Evolutionary conservation across 768 basidiomycete genomes (phyloP).

Genomic region (Clitopilus passeckerianus): DNA sequence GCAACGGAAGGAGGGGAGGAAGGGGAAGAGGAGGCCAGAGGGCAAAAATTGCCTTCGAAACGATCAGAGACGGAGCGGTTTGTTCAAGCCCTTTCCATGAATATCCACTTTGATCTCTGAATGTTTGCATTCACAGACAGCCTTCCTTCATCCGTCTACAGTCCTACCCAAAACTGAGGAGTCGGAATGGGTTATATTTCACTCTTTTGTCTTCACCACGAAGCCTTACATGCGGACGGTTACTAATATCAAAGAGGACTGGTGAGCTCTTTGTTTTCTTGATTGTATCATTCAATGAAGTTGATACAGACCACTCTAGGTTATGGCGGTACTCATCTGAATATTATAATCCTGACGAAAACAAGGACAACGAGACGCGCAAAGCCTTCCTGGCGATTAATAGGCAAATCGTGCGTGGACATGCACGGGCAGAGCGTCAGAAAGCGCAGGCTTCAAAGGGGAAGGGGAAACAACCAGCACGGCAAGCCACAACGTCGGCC

Average conservation of each 20-base stretch:
- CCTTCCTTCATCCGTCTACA: constrained; percentile 75
- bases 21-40: constrained; percentile 63
- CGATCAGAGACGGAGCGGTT: constrained; percentile 58
- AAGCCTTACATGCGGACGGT: constrained; percentile 88
- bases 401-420: background rate
- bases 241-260: constrained; percentile 83
- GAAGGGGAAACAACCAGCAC: background rate
- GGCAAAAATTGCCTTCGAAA: constrained; percentile 91
- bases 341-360: background rate
- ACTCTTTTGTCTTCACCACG: constrained; percentile 93
- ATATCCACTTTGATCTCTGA: no score
- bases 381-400: background rate
- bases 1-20: background rate
- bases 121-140: no score
- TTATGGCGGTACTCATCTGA: background rate
- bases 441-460: background rate
- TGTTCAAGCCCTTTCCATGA: background rate
- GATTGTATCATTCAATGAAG: no score
- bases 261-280: no score
- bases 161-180: constrained; percentile 64
- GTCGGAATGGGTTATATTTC: constrained; percentile 91
- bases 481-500: no score
- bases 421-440: background rate
- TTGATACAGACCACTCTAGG: background rate
- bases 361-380: background rate